phyloP scores from a whole-genome alignment of 2,329 filamentous ascomycete species.

The Aureobasidium zeae region DNA sequence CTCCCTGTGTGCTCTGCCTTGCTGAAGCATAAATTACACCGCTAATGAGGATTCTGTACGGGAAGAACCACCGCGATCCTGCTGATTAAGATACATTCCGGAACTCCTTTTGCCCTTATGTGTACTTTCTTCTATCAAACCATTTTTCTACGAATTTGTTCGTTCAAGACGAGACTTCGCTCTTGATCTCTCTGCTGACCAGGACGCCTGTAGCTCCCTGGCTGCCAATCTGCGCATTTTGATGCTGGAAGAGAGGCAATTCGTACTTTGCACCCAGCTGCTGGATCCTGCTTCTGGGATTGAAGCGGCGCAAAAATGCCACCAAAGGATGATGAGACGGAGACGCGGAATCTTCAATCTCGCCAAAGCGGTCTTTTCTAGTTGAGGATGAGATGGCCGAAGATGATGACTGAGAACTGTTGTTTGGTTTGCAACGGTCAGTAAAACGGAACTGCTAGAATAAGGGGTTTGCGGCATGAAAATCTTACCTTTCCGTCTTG shows the following conservation, averaged over 20 bases:
- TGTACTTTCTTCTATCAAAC: too few species aligned
- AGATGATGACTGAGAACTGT: neutral
- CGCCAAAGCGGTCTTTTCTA: neutral
- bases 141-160: too few species aligned
- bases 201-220: neutral
- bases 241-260: neutral
- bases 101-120: too few species aligned
- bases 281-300: neutral
- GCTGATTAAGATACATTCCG: too few species aligned
- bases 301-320: constrained; percentile 1
- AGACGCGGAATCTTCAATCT: neutral
- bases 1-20: too few species aligned
- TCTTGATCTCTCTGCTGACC: constrained; percentile 8
- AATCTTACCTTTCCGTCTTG: neutral
- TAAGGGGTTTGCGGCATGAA: too few species aligned
- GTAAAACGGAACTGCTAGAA: too few species aligned
- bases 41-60: too few species aligned
- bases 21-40: too few species aligned
- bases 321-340: neutral
- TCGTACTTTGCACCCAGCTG: neutral
- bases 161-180: neutral
- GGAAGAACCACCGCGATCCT: too few species aligned
- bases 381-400: neutral
- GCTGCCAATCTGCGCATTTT: too few species aligned
- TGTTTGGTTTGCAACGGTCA: neutral